phyloP scores from a whole-genome alignment of 208 protist species.

The Trypanosoma conorhini region DNA sequence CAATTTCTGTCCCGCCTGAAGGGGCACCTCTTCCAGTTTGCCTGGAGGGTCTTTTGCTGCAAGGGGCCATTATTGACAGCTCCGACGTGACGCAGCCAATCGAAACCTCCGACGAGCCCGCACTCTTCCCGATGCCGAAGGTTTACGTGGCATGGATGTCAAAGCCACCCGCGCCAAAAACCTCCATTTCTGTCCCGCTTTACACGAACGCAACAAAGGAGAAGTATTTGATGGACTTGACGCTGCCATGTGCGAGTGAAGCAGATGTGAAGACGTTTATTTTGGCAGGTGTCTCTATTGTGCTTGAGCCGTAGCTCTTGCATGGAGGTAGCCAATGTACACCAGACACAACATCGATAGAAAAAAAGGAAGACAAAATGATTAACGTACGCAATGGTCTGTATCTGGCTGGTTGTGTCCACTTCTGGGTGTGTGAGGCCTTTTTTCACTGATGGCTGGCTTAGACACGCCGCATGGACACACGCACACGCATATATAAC shows the following conservation, averaged over 20 bases:
- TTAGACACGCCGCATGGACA: no score
- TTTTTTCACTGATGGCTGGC: no score
- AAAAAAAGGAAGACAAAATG: constrained; percentile 13
- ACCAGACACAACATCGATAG: neutral
- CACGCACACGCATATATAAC: no score
- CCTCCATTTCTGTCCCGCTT: constrained; percentile 71
- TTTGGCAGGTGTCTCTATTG: constrained; percentile 84
- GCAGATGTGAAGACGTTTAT: constrained; percentile 74
- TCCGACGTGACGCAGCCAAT: constrained; percentile 68
- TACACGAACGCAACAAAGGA: constrained; percentile 87
- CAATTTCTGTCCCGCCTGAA: constrained; percentile 44
- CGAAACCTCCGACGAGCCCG: constrained; percentile 80
- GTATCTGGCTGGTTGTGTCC: no score
- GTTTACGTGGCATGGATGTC: constrained; percentile 76
- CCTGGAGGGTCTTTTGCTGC: constrained; percentile 79
- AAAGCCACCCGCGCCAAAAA: constrained; percentile 7
- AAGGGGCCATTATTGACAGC: constrained; percentile 83
- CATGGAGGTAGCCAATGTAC: neutral
- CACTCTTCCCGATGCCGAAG: constrained; percentile 74
- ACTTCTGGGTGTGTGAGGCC: no score
- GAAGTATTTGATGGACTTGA: constrained; percentile 84
- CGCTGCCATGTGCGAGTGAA: constrained; percentile 71
- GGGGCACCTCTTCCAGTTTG: constrained; percentile 51
- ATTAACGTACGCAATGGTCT: neutral
- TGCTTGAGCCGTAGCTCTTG: constrained; percentile 72